phyloP scores from a whole-genome alignment of 2,329 filamentous ascomycete genomes.

The Triangularia verruculosa region DNA sequence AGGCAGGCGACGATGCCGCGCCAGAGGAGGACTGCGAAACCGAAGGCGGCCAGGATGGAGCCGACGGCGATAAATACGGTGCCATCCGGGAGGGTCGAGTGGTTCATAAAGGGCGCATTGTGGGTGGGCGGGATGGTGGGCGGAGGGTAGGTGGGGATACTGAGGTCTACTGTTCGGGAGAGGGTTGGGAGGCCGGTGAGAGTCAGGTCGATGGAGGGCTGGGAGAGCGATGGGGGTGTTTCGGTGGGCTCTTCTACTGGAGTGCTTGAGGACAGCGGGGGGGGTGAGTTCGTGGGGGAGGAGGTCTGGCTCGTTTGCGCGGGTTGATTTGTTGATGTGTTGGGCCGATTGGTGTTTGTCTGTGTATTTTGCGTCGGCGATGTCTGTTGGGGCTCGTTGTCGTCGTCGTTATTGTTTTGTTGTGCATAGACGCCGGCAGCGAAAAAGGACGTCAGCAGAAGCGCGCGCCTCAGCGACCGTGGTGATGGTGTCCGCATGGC shows the following conservation, averaged over 20 bases:
- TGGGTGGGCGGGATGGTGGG: conserved; percentile 77
- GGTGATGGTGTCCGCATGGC: conserved; percentile 32
- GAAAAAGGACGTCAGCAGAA: conserved; percentile 32
- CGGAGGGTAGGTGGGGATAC: conserved; percentile 60
- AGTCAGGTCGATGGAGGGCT: conserved; percentile 2
- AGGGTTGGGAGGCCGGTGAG: conserved; percentile 42
- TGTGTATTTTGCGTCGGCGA: conserved; percentile 7
- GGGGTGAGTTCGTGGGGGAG: conserved; percentile 1
- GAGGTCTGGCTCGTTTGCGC: neutral
- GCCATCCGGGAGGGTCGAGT: conserved; percentile 79
- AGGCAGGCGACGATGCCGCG: conserved; percentile 84
- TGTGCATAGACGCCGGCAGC: conserved; percentile 31
- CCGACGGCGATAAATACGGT: conserved; percentile 96
- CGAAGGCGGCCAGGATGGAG: conserved; percentile 79
- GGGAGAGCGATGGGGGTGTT: neutral
- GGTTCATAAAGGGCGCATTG: conserved; percentile 88
- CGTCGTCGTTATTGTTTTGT: conserved; percentile 16
- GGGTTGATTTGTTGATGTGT: neutral
- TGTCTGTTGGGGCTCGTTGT: conserved; percentile 7
- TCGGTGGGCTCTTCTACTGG: neutral
- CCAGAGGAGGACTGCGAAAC: conserved; percentile 80
- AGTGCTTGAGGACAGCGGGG: neutral
- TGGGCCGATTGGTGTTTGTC: neutral
- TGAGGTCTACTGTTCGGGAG: conserved; percentile 34
- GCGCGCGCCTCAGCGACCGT: conserved; percentile 34